Conservation (phyloP, 768 basidiomycete genomes). For the Brasilioporus rufonigricans region DNA sequence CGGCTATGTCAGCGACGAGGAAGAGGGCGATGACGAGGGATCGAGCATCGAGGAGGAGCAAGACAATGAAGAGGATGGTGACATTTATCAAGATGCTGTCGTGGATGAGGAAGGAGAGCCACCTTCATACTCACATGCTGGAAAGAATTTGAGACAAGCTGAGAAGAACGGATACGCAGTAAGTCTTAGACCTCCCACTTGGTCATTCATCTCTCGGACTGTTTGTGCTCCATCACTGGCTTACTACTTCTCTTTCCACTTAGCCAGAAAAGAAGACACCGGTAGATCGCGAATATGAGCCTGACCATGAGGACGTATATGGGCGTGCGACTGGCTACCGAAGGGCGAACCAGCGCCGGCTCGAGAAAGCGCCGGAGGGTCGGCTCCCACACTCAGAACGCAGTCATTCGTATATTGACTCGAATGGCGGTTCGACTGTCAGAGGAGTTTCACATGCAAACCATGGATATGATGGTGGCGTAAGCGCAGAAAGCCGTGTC, state of each 20-base stretch:
- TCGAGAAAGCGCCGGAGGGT: constrained; percentile 73
- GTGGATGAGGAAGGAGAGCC: constrained; percentile 46
- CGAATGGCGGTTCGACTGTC: constrained; percentile 11
- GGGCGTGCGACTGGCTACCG: constrained; percentile 28
- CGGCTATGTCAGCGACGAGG: constrained; percentile 86
- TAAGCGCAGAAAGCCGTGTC: not conserved
- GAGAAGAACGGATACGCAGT: constrained; percentile 63
- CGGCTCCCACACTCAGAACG: constrained; percentile 34
- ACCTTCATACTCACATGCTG: constrained; percentile 59
- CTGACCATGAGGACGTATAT: not conserved
- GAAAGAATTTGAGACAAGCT: constrained; percentile 39
- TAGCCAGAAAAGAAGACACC: constrained; percentile 47
- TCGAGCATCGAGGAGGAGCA: constrained; percentile 45
- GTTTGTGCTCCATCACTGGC: not conserved
- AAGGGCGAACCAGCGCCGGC: constrained; percentile 55
- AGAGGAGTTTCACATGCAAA: constrained; percentile 7
- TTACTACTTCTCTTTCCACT: constrained; percentile 7
- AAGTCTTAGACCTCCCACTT: constrained; percentile 27
- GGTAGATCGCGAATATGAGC: constrained; percentile 14
- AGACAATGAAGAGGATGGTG: constrained; percentile 51
- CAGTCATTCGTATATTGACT: not conserved
- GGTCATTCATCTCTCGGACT: not conserved
- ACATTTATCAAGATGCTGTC: constrained; percentile 40
- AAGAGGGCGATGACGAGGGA: constrained; percentile 55
- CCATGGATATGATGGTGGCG: constrained; percentile 10